Percentiles rank a stretch among this genome's conserved stretches.
These are phyloP conservation scores for Leucocoprinus sp. DNA, from an alignment of 768 basidiomycete genomes.

Conservation along the genomic window DNA sequence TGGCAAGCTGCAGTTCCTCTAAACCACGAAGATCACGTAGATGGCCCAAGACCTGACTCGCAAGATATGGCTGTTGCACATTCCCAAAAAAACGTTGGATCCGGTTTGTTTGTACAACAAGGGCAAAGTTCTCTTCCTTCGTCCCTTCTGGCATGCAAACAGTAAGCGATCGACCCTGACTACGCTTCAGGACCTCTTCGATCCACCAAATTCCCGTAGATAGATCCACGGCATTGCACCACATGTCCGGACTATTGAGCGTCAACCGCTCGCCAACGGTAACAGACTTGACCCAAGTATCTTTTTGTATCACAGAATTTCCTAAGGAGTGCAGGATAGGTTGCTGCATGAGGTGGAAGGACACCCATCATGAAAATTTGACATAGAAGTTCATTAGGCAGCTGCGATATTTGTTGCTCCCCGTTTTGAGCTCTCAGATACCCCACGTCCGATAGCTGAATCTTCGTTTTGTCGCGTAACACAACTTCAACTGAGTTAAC, in stretches of 20 bases:
- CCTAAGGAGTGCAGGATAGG: conserved; percentile 1
- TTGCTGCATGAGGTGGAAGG: background rate
- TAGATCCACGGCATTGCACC: conserved; percentile 7
- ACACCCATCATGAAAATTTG: conserved; percentile 4
- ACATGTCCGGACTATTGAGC: conserved; percentile 6
- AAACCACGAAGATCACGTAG: background rate
- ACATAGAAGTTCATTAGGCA: conserved; percentile 6
- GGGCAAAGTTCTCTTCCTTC: background rate
- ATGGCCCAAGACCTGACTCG: background rate
- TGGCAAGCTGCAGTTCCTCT: conserved; percentile 1
- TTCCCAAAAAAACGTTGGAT: conserved; percentile 5
- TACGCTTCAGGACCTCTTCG: conserved; percentile 1
- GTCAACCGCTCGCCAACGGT: conserved; percentile 7
- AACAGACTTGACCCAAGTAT: conserved; percentile 4
- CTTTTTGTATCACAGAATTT: conserved; percentile 6
- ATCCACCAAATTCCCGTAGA: background rate
- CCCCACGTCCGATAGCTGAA: background rate
- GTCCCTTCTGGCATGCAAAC: conserved; percentile 1
- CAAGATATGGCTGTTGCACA: background rate
- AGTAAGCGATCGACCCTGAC: background rate
- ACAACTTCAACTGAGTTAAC: too few species aligned
- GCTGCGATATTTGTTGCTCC: conserved; percentile 1
- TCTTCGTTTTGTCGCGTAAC: background rate
- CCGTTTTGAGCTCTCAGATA: conserved; percentile 1
- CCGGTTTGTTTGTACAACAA: background rate